These are phyloP conservation scores for Aspergillus neoniger DNA, from an alignment of 2,329 filamentous ascomycete species.

Conservation along the genomic window DNA sequence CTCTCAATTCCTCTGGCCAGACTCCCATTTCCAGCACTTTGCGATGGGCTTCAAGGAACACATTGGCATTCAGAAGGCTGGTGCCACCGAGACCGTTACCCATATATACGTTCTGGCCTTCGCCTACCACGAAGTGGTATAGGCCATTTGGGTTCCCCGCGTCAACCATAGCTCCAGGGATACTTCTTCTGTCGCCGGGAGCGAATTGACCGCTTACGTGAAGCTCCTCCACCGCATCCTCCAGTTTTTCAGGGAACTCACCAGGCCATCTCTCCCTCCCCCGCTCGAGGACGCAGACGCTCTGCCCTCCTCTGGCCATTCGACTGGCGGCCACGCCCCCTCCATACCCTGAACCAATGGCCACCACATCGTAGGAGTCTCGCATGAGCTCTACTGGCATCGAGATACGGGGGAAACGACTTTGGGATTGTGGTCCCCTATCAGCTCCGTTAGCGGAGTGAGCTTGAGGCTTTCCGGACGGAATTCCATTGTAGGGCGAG, in stretches of 20 bases:
- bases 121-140: slow-evolving; percentile 4
- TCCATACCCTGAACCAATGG: slow-evolving; percentile 70
- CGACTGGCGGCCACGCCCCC: slow-evolving; percentile 66
- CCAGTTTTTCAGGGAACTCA: slow-evolving; percentile 9
- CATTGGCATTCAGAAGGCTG: slow-evolving; percentile 6
- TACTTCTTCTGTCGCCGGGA: slow-evolving; percentile 1
- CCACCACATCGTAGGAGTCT: slow-evolving; percentile 61
- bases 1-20: neutral
- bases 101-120: slow-evolving; percentile 10
- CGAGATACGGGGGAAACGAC: slow-evolving; percentile 3
- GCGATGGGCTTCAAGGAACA: slow-evolving; percentile 2
- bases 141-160: slow-evolving; percentile 4
- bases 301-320: slow-evolving; percentile 62
- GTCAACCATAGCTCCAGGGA: slow-evolving; percentile 1
- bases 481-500: neutral
- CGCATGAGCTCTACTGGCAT: neutral
- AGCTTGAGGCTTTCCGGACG: neutral
- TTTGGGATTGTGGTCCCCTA: neutral
- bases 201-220: slow-evolving; percentile 6
- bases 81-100: slow-evolving; percentile 7
- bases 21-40: slow-evolving; percentile 2
- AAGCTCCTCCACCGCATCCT: slow-evolving; percentile 10
- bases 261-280: slow-evolving; percentile 64
- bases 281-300: slow-evolving; percentile 65
- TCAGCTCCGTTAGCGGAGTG: neutral